These are phyloP conservation scores for Petunia axillaris DNA, from an alignment of 257 asterid species.

Conservation along the genomic window DNA sequence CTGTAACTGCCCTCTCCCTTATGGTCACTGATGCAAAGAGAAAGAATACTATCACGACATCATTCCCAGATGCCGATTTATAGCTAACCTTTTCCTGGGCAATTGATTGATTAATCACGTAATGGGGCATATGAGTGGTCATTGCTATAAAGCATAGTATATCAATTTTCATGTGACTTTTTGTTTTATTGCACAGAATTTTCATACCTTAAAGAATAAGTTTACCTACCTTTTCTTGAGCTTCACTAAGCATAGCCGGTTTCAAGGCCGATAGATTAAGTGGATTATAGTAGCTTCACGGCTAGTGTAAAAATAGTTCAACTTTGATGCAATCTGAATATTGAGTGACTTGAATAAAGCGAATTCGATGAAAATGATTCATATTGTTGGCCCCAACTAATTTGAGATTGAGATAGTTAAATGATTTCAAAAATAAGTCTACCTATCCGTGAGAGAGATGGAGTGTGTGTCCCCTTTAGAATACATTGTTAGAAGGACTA, in stretches of 20 bases:
- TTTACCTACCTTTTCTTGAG: neutral
- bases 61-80: neutral
- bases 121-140: neutral
- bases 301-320: neutral
- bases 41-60: neutral
- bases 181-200: neutral
- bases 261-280: neutral
- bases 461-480: neutral
- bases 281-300: neutral
- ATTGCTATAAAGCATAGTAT: neutral
- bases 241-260: neutral
- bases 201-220: neutral
- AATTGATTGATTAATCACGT: neutral
- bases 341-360: neutral
- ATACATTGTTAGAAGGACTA: slow-evolving; percentile 9
- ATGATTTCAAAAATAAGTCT: neutral
- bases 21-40: slow-evolving; percentile 1
- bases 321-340: neutral
- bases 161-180: neutral
- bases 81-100: neutral
- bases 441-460: neutral
- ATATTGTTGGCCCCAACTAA: neutral
- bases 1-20: neutral
- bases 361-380: slow-evolving; percentile 10
- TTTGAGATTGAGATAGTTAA: neutral